These are phyloP conservation scores for Endocarpon pusillum DNA, from an alignment of 495 filamentous ascomycete species.

Conservation along the genomic window DNA sequence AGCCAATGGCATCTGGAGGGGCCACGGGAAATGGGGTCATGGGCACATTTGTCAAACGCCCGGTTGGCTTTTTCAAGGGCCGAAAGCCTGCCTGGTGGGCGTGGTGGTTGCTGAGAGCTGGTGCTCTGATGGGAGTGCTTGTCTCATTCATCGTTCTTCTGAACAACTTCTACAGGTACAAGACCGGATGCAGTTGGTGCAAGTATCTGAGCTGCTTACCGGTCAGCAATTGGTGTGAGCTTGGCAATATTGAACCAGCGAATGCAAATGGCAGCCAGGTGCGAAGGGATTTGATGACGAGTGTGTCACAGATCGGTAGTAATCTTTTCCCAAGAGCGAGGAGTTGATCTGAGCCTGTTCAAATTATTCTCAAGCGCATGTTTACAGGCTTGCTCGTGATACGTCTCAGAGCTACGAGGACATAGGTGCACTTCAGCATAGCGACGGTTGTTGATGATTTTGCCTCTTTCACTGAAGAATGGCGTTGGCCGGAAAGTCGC, in stretches of 20 bases:
- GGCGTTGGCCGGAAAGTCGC: too few relatives aligned
- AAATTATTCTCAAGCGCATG: too few relatives aligned
- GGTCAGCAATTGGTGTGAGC: constrained; percentile 63
- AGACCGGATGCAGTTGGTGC: constrained; percentile 71
- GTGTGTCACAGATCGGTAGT: too few relatives aligned
- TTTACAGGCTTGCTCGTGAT: too few relatives aligned
- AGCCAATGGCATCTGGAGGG: constrained; percentile 34
- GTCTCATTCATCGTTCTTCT: constrained; percentile 72
- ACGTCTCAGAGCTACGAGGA: too few relatives aligned
- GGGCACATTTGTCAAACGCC: constrained; percentile 43
- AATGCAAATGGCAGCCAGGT: constrained; percentile 13
- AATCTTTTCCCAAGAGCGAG: too few relatives aligned
- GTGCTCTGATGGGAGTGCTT: constrained; percentile 57
- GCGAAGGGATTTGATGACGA: constrained; percentile 1
- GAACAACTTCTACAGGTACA: constrained; percentile 74
- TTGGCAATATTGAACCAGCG: constrained; percentile 32
- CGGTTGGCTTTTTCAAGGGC: constrained; percentile 74
- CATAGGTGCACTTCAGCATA: too few relatives aligned
- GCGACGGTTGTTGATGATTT: too few relatives aligned
- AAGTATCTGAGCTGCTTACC: constrained; percentile 82
- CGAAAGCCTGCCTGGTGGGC: constrained; percentile 89
- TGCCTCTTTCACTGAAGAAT: too few relatives aligned
- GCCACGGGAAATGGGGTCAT: constrained; percentile 24
- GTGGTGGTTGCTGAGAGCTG: constrained; percentile 84
- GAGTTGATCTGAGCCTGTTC: too few relatives aligned